Evolutionary conservation across 306 rosid species (phyloP).

Genomic region (Calophaca sinica): DNA sequence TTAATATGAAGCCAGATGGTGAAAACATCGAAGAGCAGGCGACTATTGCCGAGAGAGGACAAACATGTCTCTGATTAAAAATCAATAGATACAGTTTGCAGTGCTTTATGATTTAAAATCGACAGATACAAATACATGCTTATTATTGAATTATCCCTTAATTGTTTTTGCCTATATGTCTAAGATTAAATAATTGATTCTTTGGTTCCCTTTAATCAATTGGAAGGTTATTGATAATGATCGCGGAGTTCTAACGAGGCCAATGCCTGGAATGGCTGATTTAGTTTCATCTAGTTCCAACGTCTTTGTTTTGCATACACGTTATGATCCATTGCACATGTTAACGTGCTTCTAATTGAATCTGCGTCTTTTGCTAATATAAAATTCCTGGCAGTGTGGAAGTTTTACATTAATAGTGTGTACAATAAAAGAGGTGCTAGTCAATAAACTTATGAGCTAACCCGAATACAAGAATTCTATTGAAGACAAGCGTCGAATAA

Average conservation of each 20-base stretch:
- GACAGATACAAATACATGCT: conserved; percentile 81
- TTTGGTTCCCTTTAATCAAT: conserved; percentile 40
- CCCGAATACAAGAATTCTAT: conserved; percentile 95
- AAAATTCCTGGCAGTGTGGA: conserved; percentile 18
- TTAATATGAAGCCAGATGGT: conserved; percentile 96
- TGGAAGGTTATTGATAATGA: conserved; percentile 87
- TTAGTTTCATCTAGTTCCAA: conserved; percentile 79
- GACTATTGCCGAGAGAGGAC: conserved; percentile 95
- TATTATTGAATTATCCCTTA: conserved; percentile 14
- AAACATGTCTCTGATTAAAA: conserved; percentile 78
- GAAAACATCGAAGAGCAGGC: conserved; percentile 90
- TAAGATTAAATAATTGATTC: no score
- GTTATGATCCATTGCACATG: neutral
- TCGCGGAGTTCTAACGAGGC: conserved; percentile 96
- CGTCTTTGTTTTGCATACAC: conserved; percentile 55
- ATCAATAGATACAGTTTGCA: no score
- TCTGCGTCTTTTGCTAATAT: conserved; percentile 13
- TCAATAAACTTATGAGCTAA: conserved; percentile 99
- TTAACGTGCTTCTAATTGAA: conserved; percentile 22
- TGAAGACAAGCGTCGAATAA: conserved; percentile 77
- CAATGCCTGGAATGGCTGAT: conserved; percentile 97
- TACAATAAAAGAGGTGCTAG: conserved; percentile 98
- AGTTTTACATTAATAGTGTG: conserved; percentile 49
- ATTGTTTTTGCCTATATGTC: no score
- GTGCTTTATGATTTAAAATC: no score